phyloP scores from a whole-genome alignment of 352 stramenopile genomes.

The Phytophthora lateralis region DNA sequence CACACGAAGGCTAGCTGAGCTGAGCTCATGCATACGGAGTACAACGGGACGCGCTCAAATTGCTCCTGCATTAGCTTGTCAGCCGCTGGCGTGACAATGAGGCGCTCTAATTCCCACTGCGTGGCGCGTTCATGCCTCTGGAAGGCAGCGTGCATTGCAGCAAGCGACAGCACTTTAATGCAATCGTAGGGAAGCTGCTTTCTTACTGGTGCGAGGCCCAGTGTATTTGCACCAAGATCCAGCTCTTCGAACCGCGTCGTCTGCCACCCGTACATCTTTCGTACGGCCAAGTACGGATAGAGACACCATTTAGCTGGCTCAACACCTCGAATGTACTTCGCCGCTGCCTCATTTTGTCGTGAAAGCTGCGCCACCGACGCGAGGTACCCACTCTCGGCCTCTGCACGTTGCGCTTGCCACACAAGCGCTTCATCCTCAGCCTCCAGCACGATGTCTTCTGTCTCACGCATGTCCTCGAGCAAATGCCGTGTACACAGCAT shows the following conservation, averaged over 20 bases:
- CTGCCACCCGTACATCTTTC: constrained; percentile 60
- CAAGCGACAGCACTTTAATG: constrained; percentile 43
- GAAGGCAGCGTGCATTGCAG: constrained; percentile 41
- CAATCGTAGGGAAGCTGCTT: constrained; percentile 46
- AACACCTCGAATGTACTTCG: constrained; percentile 39
- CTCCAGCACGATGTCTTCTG: constrained; percentile 21
- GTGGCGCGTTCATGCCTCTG: constrained; percentile 44
- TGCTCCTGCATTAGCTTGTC: constrained; percentile 57
- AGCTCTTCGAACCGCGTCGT: constrained; percentile 39
- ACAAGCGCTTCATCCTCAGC: constrained; percentile 38
- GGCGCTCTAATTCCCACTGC: constrained; percentile 48
- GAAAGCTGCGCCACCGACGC: constrained; percentile 32
- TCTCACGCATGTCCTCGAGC: constrained; percentile 36
- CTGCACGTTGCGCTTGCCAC: constrained; percentile 46
- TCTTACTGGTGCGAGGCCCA: constrained; percentile 18
- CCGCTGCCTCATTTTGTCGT: constrained; percentile 40
- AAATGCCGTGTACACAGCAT: constrained; percentile 47
- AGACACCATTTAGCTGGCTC: constrained; percentile 50
- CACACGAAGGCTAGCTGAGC: constrained; percentile 56
- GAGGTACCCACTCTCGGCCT: constrained; percentile 47
- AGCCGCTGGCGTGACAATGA: constrained; percentile 46
- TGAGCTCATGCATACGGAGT: constrained; percentile 53
- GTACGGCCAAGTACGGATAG: constrained; percentile 45
- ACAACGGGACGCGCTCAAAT: constrained; percentile 37
- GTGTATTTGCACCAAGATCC: constrained; percentile 24